A percentile compares a stretch with the other conserved stretches of the same genome.
Conservation (phyloP, 1,284 basidiomycete species). For the Waitea zeae region DNA sequence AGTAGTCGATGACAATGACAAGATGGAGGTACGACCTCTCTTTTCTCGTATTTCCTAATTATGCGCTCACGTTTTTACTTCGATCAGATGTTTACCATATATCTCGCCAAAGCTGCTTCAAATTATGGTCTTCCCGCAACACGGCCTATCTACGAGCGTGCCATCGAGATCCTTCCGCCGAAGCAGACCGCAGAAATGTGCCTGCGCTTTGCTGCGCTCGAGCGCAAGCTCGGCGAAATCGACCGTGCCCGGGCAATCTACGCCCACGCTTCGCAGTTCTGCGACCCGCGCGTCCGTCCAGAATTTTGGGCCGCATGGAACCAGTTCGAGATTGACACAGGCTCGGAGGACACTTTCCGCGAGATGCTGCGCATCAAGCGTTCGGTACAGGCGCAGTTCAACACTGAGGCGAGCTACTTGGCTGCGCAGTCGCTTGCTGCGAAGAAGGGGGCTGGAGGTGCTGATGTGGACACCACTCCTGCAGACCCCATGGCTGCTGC, state of each 20-base stretch:
- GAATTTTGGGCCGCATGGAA: constrained; percentile 98
- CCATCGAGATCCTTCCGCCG: constrained; percentile 88
- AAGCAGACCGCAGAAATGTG: constrained; percentile 96
- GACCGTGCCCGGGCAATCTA: constrained; percentile 94
- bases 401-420: constrained; percentile 85
- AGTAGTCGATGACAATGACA: constrained; percentile 77
- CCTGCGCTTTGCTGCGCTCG: constrained; percentile 86
- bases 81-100: constrained; percentile 86
- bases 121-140: constrained; percentile 96
- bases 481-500: constrained; percentile 57
- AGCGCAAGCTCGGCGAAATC: constrained; percentile 97
- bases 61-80: not conserved
- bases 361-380: constrained; percentile 98
- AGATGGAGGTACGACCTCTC: constrained; percentile 68
- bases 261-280: constrained; percentile 96
- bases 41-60: constrained; percentile 1
- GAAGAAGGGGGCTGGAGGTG: constrained; percentile 31
- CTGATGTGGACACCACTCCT: constrained; percentile 27
- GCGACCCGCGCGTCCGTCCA: constrained; percentile 80
- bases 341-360: constrained; percentile 96
- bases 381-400: constrained; percentile 96
- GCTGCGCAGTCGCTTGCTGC: constrained; percentile 72
- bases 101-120: constrained; percentile 91
- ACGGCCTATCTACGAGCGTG: constrained; percentile 90
- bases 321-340: constrained; percentile 92